phyloP scores from a whole-genome alignment of 495 filamentous ascomycete species.

The Staphylotrichum tortipilum region DNA sequence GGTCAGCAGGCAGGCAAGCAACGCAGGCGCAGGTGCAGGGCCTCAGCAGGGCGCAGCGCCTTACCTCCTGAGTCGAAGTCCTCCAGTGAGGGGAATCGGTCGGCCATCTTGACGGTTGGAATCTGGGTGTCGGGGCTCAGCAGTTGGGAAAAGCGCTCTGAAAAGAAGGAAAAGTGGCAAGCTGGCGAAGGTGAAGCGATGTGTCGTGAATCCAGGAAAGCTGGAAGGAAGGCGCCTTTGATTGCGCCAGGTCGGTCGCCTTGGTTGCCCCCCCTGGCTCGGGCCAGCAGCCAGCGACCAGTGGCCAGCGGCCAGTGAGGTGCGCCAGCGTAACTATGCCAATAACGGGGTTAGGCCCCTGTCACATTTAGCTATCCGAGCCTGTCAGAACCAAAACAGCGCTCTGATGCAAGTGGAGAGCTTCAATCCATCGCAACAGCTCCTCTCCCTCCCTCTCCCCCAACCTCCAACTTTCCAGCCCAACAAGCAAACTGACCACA shows the following conservation, averaged over 20 bases:
- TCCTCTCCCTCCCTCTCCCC: constrained; percentile 4
- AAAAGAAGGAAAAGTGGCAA: neutral
- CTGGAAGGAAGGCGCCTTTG: constrained; percentile 8
- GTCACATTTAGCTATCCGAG: neutral
- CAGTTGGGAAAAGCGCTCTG: too few relatives aligned
- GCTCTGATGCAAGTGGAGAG: constrained; percentile 9
- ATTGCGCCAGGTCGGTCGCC: constrained; percentile 12
- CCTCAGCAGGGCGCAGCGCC: constrained; percentile 9
- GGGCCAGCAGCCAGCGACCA: too few relatives aligned
- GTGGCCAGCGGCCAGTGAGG: neutral
- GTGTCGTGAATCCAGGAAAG: neutral
- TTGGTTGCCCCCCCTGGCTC: constrained; percentile 2
- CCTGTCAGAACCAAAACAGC: neutral
- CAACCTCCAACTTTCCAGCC: constrained; percentile 3
- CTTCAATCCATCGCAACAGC: constrained; percentile 17
- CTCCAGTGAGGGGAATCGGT: constrained; percentile 92
- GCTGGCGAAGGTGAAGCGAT: neutral
- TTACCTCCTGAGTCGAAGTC: constrained; percentile 85
- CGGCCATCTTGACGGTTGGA: constrained; percentile 58
- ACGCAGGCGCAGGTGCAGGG: too few relatives aligned
- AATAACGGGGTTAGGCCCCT: neutral
- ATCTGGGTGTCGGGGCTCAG: too few relatives aligned
- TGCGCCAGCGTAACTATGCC: neutral
- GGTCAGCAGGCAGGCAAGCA: constrained; percentile 21
- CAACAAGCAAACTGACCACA: constrained; percentile 16